These are phyloP conservation scores for Auricularia auricula-judae DNA, from an alignment of 768 basidiomycete species.

Conservation along the genomic window DNA sequence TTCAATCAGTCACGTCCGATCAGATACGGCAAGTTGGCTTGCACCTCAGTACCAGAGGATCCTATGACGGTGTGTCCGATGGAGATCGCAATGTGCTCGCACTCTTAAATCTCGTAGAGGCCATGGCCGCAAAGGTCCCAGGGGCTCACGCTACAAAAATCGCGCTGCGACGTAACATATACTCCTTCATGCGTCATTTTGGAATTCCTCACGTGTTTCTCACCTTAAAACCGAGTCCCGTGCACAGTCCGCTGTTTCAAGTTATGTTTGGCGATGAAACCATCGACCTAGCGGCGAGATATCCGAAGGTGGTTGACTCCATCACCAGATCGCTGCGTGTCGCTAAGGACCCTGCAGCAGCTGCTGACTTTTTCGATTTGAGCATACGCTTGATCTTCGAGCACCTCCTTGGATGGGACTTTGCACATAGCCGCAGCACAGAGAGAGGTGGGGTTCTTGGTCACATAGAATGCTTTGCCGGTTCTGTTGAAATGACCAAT, in stretches of 20 bases:
- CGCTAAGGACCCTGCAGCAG: no score
- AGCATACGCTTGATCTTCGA: no score
- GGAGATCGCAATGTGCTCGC: constrained; percentile 14
- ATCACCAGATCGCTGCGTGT: no score
- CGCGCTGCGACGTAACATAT: constrained; percentile 14
- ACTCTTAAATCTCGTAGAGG: constrained; percentile 2
- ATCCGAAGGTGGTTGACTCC: no score
- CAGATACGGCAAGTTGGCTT: constrained; percentile 1
- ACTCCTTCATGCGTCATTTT: constrained; percentile 19
- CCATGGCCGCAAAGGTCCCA: no score
- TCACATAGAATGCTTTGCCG: constrained; percentile 20
- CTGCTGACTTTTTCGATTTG: no score
- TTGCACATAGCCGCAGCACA: no score
- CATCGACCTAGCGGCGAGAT: constrained; percentile 1
- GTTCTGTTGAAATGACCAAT: constrained; percentile 17
- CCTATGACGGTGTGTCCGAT: neutral
- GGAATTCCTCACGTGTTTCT: constrained; percentile 18
- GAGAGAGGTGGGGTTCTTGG: constrained; percentile 11
- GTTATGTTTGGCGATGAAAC: constrained; percentile 17
- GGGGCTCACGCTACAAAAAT: constrained; percentile 13
- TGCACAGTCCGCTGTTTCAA: constrained; percentile 21
- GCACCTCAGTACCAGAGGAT: constrained; percentile 6
- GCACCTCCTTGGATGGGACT: no score
- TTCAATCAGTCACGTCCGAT: neutral
- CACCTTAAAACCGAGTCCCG: constrained; percentile 14